Evolutionary conservation across 2,329 filamentous ascomycete genomes (phyloP), one percentile per base, ranked within the genome.

Genomic region (Verticillium zaregamsianum): DNA sequence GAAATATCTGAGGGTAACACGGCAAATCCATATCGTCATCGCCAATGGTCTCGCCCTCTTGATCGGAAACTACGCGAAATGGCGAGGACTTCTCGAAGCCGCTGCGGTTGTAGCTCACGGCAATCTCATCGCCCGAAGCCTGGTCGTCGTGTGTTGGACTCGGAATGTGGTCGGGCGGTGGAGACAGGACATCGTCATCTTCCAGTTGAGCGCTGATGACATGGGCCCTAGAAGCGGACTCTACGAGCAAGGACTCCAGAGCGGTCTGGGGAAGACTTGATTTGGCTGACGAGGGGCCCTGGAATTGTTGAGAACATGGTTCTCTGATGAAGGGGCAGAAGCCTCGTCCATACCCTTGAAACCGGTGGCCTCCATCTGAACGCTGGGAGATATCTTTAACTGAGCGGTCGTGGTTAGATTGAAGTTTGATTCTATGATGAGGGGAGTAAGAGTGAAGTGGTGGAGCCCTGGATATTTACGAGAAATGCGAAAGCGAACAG

Each of bases 51-150:
- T 75, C 72, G 66, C 84, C 81, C 37, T 80, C 80, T 4, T 72
- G 64, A 17, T 77, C 74, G 6, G 77, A 77, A 7, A 68, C 66
- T 28, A 67, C 67, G 25, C 66, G 73, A 35, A 68, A 65, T 8
- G 75, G 74, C 4, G 76, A 78, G 1, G 71, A 69, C 63, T 77
- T 79, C 57, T 67, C 69, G 12, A 67, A 62, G 6, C 69, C 74
- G 64, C 80, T 79, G 37, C 73, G 70, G 60, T 78, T 76, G 14
- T 76, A 77, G 17, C 78, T 77, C 7, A 85, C 82, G 8, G 85
- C 74, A 57, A 85, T 85, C 68, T 85, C 82, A 66, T 85, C 82
- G 60, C 81, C 77, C 2, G 80, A 65, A 31, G 74, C 71, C 57
- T 77, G 76, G 25, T 77, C 72, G 65, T 76, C 71, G 49, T 76